Conservation (phyloP, 2,329 filamentous ascomycete species). For the Aureobasidium melanogenum region DNA sequence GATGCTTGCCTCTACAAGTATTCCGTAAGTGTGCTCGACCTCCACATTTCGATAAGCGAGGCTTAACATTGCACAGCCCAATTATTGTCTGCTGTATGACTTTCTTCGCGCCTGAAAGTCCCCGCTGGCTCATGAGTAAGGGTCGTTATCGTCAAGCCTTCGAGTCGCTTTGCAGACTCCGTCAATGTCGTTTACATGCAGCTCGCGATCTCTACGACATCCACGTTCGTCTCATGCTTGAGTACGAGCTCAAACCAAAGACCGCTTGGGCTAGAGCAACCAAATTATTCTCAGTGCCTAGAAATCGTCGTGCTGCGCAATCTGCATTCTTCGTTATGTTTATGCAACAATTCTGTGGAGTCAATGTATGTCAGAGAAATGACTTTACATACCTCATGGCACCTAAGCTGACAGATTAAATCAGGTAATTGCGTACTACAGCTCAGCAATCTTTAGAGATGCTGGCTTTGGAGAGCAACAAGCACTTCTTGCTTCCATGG, state of each 20-base stretch:
- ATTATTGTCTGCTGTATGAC: conserved; percentile 24
- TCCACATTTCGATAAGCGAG: too few relatives aligned
- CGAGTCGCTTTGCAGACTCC: conserved; percentile 25
- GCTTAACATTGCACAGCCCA: conserved; percentile 9
- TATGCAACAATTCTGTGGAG: conserved; percentile 13
- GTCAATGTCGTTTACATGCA: conserved; percentile 29
- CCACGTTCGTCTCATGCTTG: conserved; percentile 12
- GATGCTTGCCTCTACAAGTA: conserved; percentile 61
- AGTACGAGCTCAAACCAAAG: conserved; percentile 12
- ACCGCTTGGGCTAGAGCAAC: conserved; percentile 19
- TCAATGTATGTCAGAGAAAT: too few relatives aligned
- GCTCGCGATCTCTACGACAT: conserved; percentile 33
- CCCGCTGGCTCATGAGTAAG: conserved; percentile 32
- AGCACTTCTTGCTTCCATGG: conserved; percentile 24
- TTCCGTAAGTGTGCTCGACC: conserved; percentile 17
- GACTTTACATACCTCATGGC: too few relatives aligned
- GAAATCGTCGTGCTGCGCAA: conserved; percentile 25
- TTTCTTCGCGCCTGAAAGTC: conserved; percentile 37
- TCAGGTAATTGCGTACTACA: conserved; percentile 24
- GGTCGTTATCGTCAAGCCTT: conserved; percentile 29
- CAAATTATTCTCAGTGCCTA: conserved; percentile 24
- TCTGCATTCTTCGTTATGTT: conserved; percentile 20
- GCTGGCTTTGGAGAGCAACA: conserved; percentile 19
- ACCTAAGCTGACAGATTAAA: too few relatives aligned
- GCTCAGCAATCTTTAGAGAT: conserved; percentile 22